phyloP scores from a whole-genome alignment of 805 yeast genomes.

The Cyberlindnera subsufficiens region DNA sequence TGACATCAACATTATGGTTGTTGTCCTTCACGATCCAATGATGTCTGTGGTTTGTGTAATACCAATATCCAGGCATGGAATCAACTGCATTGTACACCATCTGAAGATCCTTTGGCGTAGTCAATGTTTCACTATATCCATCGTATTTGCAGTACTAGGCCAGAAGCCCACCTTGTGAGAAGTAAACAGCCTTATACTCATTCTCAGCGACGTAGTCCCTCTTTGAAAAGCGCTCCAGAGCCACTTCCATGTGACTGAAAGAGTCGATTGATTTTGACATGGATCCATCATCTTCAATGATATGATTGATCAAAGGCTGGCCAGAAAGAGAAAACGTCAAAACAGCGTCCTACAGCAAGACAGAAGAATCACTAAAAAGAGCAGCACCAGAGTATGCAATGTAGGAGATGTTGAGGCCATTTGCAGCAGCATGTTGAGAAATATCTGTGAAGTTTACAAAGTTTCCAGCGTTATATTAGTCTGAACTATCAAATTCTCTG shows the following conservation, averaged over 20 bases:
- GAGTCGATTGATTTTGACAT: background rate
- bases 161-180: background rate
- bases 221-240: background rate
- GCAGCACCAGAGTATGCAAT: too few relatives aligned
- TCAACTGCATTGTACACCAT: conserved; percentile 1
- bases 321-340: background rate
- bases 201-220: background rate
- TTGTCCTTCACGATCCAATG: background rate
- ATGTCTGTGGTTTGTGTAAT: background rate
- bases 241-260: background rate
- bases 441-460: too few relatives aligned
- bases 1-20: background rate
- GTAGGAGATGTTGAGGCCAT: too few relatives aligned
- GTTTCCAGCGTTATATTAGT: too few relatives aligned
- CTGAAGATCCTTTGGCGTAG: background rate
- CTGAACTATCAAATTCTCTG: too few relatives aligned
- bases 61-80: background rate
- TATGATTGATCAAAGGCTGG: too few relatives aligned
- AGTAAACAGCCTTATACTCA: conserved; percentile 1
- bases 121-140: background rate
- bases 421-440: too few relatives aligned
- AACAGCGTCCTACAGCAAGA: background rate
- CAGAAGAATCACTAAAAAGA: too few relatives aligned
- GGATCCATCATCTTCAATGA: background rate
- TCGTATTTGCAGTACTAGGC: conserved; percentile 1